Evolutionary conservation across 1,284 basidiomycete genomes (phyloP), one percentile per base, ranked within the genome.

Genomic region (Austroboletus niveus): DNA sequence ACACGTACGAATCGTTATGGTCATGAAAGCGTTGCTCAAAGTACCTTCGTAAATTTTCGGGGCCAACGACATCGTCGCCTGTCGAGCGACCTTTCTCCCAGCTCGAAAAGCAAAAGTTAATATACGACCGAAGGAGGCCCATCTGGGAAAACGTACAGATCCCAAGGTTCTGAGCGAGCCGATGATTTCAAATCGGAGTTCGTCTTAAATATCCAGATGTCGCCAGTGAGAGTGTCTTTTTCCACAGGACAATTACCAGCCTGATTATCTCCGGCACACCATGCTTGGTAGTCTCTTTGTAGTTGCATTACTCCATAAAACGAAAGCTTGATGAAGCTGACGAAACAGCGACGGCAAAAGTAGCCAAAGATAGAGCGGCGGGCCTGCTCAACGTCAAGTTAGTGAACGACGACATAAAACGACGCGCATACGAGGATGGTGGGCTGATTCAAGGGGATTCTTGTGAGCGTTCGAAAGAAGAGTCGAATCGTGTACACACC

Each of bases 1-100:
- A 40, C 22, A 72, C 88, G 59, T 56, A 89, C 86, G 88, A 90
- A 65, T 92, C 89, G 55, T 81, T 85, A 20, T 75, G 77, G 47
- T 86, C 82, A 58, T 89, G 85, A 60, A 92, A 92, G 59, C 81
- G 84, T 57, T 92, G 89, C 61, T 92, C 89, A 57, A 92, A 92
- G 65, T 88, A 92, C 46, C 80, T 72, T 38, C 88, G 78, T 39
- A 92, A 66, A 57, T 81, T 84, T 58, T 91, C 89, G 4, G 80
- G 75, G 0, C 87, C 86, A 10, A 78, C 60, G 41, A 80, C 81
- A 52, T 82, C 83, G 63, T 92, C 87, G 0, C 86, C 87, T 7
- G 79, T 78, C 11, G 77, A 73, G 30, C 76, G 62, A 12, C 78
- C 80, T 53, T 79, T 80, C 60, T 88, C 81, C 75, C 81, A 90